phyloP scores from a whole-genome alignment of 176 grass and related monocot genomes.

The Otatea glauca region DNA sequence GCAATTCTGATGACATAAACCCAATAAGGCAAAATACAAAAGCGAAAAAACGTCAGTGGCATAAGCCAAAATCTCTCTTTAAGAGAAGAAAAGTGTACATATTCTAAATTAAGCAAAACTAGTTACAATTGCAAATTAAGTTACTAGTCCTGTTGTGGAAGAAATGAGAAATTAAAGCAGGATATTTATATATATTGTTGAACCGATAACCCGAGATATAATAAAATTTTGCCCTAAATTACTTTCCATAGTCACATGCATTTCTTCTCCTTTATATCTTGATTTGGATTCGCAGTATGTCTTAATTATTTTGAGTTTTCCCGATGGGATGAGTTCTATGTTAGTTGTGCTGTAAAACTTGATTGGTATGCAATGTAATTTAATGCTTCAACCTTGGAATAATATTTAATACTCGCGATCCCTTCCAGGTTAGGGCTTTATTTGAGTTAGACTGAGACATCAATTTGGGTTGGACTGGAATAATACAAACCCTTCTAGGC shows the following conservation, averaged over 20 bases:
- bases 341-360: neutral
- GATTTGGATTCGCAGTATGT: neutral
- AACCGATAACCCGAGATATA: neutral
- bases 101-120: neutral
- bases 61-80: no score
- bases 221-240: neutral
- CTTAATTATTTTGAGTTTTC: neutral
- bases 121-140: neutral
- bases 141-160: neutral
- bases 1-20: no score
- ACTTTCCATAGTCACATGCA: neutral
- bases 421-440: neutral
- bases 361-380: neutral
- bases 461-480: neutral
- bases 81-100: neutral
- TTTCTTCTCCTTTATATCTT: neutral
- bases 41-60: no score
- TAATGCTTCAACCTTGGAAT: neutral
- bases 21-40: no score
- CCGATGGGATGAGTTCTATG: neutral
- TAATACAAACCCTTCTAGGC: neutral
- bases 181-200: neutral
- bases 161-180: neutral
- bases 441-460: neutral
- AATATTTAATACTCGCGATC: neutral